Conservation (phyloP, 805 yeast genomes). For the Ogataea trehalophila region DNA sequence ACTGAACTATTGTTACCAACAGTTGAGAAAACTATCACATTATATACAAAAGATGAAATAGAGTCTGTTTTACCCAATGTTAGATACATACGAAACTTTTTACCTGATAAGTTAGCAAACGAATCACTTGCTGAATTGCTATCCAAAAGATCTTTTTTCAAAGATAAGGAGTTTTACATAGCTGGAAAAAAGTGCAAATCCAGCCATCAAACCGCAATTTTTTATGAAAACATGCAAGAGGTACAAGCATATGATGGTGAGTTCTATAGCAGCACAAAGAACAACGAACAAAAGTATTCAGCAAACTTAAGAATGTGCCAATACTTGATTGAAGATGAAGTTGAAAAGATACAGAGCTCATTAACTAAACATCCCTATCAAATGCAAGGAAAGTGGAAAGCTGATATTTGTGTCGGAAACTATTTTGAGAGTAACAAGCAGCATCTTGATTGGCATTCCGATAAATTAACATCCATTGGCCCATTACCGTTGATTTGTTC, state of each 20-base stretch:
- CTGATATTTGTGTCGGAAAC: constrained; percentile 53
- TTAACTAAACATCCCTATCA: constrained; percentile 34
- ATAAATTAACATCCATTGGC: constrained; percentile 65
- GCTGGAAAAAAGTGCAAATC: constrained; percentile 60
- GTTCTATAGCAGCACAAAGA: constrained; percentile 15
- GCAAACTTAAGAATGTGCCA: constrained; percentile 36
- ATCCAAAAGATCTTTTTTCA: constrained; percentile 37
- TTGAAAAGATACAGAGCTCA: constrained; percentile 29
- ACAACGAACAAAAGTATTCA: constrained; percentile 16
- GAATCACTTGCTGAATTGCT: constrained; percentile 38
- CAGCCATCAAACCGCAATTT: constrained; percentile 45
- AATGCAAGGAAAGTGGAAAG: constrained; percentile 40
- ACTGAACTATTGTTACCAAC: background rate
- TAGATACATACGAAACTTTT: constrained; percentile 44
- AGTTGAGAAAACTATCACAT: constrained; percentile 15
- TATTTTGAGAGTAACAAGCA: constrained; percentile 44
- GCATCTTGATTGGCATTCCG: constrained; percentile 72
- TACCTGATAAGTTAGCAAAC: constrained; percentile 48
- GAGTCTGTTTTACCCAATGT: constrained; percentile 46
- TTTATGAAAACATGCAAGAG: constrained; percentile 13
- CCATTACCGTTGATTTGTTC: constrained; percentile 69
- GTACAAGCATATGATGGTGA: constrained; percentile 8
- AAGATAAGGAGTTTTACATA: constrained; percentile 46
- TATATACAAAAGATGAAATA: constrained; percentile 50
- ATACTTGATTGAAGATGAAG: constrained; percentile 33